Base-by-base conservation (phyloP, 768 basidiomycete species). In the Amanita fuliginea region DNA sequence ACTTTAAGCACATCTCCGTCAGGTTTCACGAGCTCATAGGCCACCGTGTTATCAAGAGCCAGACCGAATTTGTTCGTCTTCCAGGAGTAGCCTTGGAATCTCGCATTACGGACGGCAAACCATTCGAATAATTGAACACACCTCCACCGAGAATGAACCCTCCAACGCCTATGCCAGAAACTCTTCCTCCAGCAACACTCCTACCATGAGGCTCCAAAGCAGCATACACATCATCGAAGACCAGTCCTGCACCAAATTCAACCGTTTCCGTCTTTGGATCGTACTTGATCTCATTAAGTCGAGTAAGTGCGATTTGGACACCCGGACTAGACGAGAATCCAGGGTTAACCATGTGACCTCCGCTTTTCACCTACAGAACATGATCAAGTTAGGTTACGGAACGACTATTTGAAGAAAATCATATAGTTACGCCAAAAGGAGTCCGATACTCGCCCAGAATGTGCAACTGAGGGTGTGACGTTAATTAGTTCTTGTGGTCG, bases 51-150 rank as follows among this genome's bases (percentile, higher is more conserved):
- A 52, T 83, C 81, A 13, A 73, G 55, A 0, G 76, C 74, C 44
- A 86, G 55, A 9, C 82, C 81, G 52, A 73, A 66, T 51, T 81
- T 77, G 51, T 83, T 81, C 0, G 77, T 76, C 46, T 71, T 64
- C 74, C 75, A 83, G 9, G 82, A 81, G 54, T 80, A 83, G 2
- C 82, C 81, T 71, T 14, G 3, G 18, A 32, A 10, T 32, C 11
- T 32, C 6, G 6, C 16, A 18, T 14, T 30, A 19, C 18, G 22
- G 19, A 19, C 14, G 14, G 16, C 3, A 37, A n/a, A 13, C 9
- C 45, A 5, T 34, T 21, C 18, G 13, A 26, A 26, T 1, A 26
- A 6, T 26, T 4, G 26, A 6, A 26, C 26, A 6, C 26, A 26
- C 26, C 26, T 26, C 26, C 26, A 26, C 26, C 26, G 26, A 26